Evolutionary conservation across 2,329 filamentous ascomycete species (phyloP), one percentile per base, ranked within the genome.

Genomic region (Cercospora canescens): DNA sequence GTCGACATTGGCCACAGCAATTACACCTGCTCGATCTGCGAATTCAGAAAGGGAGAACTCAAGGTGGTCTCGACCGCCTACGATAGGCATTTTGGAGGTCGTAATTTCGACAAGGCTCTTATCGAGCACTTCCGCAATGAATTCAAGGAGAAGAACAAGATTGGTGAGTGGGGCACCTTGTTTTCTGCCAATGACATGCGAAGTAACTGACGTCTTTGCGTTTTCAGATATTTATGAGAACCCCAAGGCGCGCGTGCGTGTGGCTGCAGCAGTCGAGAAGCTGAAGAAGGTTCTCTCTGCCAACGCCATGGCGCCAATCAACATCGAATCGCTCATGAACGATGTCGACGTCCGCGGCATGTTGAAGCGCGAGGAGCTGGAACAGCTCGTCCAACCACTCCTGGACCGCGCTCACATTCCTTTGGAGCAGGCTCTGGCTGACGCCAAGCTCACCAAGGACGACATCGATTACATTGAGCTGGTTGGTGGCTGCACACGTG

Each of bases 251-350:
- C 88, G 90, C 80, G 89, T 94, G 72, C 93, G 95, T 79, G 92
- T 96, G 74, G 87, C 91, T 48, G 89, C 93, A 68, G 93, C 92
- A 64, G 93, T 94, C 63, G 95, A 99, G 87, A 97, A 97, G 87
- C 84, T 96, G 78, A 99, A 99, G 90, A 98, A 98, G 89, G 90
- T 98, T 63, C 85, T 99, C 64, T 98, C 94, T 37, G 95, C 95
- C 78, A 98, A 98, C 84, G 91, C 94, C 73, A 87, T 91, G 77
- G 93, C 94, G 18, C 93, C 94, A 58, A 82, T 99, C 80, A 98
- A 94, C 86, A 96, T 99, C 76, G 95, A 99, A 85, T 97, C 94
- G 37, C 85, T 99, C 73, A 98, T 99, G 94, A 96, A 98, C 81
- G 95, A 99, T 79, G 85, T 97, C 68, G 95, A 99, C 79, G 95